A percentile compares a stretch with the other conserved stretches of the same genome.
Conservation (phyloP, 2,329 filamentous ascomycete genomes). For the Diaporthe amygdali region DNA sequence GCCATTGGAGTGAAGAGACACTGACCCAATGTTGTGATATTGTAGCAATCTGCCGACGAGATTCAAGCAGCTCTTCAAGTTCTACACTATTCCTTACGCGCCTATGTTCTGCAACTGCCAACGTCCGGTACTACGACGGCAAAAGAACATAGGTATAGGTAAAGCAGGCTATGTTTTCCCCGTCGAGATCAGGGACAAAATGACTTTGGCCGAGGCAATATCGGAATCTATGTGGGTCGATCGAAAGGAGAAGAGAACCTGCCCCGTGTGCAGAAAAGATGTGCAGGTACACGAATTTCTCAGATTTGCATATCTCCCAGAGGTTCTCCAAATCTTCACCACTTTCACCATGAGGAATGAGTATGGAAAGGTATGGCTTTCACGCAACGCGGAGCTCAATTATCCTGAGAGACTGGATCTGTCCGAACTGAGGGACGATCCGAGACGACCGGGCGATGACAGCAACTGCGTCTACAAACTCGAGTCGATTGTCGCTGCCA, state of each 20-base stretch:
- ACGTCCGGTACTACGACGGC: background rate
- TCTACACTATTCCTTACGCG: background rate
- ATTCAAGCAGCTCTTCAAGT: background rate
- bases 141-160: background rate
- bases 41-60: background rate
- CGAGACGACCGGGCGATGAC: background rate
- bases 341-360: too few species aligned
- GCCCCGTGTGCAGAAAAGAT: background rate
- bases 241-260: background rate
- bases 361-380: too few species aligned
- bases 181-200: background rate
- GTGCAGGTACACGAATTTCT: background rate
- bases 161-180: background rate
- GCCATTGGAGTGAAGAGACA: background rate
- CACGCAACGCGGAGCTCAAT: background rate
- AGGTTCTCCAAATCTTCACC: background rate
- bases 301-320: background rate
- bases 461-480: background rate
- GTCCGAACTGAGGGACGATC: background rate
- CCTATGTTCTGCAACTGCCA: background rate
- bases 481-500: background rate
- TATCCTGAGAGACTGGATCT: background rate
- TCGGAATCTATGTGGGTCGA: background rate
- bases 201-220: background rate
- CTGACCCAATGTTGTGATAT: background rate